Evolutionary conservation across 2,329 filamentous ascomycete species (phyloP), one percentile per base, ranked within the genome.

Genomic region (Colletotrichum camelliae): DNA sequence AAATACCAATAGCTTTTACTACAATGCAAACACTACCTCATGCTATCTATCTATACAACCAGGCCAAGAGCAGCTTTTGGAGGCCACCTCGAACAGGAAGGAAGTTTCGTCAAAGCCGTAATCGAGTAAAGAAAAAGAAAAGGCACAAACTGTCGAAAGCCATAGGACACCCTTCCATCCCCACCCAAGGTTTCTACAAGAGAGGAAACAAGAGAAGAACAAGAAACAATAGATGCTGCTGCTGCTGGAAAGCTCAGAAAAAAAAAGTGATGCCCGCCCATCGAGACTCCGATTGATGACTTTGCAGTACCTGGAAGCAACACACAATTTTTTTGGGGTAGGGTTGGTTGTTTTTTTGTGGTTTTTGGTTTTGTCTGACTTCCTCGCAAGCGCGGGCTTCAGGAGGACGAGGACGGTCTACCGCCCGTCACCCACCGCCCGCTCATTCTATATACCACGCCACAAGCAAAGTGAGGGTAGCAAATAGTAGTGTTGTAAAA

Each of bases 1-100:
- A 31, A 58, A 74, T 65, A 76, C 35, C 65, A 73, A 74, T 76
- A 74, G 70, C 70, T 76, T 76, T 76, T 76, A 76, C 70, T 27
- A 66, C 58, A 74, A 76, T 69, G 65, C 65, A 71, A 74, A 72
- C 29, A 74, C 61, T 74, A 76, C 57, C 52, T 60, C 37, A 69
- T 76, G 74, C 74, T 60, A 69, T 75, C 74, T 76, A 74, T 70
- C 67, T 61, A 70, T 70, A 70, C 67, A 70, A 52, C 35, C 27
- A 16, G 43, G 27, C n/a, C n/a, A 18, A 60, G 52, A 31, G 18
- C 33, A 29, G 27, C 37, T 27, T 67, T 29, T 27, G 27, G 27
- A 35, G 65, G 65, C 48, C 12, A 31, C 55, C 33, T 13, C 9
- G 18, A 43, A 9, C 31, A 15, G 16, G 48, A 60, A 31, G 24